A percentile compares a stretch with the other conserved stretches of the same genome.
These are phyloP conservation scores for Clitoria ternatea DNA, from an alignment of 306 rosid species.

Conservation along the genomic window DNA sequence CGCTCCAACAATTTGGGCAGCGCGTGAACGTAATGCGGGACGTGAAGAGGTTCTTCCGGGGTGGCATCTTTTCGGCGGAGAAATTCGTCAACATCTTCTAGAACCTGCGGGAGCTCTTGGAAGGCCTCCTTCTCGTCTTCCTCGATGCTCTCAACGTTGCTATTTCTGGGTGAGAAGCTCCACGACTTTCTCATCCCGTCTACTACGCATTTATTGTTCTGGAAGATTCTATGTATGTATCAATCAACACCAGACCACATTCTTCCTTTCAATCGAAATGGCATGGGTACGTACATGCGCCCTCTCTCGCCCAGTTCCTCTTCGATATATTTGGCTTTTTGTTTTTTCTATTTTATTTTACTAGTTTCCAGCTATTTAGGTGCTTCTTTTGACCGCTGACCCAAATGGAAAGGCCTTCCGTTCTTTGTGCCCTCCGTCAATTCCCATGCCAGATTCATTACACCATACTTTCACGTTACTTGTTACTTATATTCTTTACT, in stretches of 20 bases:
- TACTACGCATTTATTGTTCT: too few relatives aligned
- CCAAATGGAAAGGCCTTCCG: neutral
- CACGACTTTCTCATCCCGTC: constrained; percentile 17
- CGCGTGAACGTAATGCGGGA: constrained; percentile 34
- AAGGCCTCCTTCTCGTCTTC: neutral
- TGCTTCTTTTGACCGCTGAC: neutral
- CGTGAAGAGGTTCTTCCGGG: too few relatives aligned
- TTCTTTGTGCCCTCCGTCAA: too few relatives aligned
- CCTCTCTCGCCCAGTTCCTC: neutral
- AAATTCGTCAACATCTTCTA: constrained; percentile 53
- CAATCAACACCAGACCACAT: neutral
- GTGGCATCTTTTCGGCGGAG: too few relatives aligned
- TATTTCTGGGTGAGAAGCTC: neutral
- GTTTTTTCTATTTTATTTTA: neutral
- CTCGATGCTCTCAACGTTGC: neutral
- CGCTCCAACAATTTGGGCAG: constrained; percentile 35
- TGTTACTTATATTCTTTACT: too few relatives aligned
- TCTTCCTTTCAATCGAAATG: too few relatives aligned
- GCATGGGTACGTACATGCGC: too few relatives aligned
- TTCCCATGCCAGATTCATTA: too few relatives aligned
- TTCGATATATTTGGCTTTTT: neutral
- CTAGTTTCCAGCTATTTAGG: neutral
- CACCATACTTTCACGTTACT: too few relatives aligned
- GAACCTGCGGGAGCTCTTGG: neutral
- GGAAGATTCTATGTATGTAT: too few relatives aligned